These are phyloP conservation scores for Fraxinus quadrangulata DNA, from an alignment of 257 asterid species.

Conservation along the genomic window DNA sequence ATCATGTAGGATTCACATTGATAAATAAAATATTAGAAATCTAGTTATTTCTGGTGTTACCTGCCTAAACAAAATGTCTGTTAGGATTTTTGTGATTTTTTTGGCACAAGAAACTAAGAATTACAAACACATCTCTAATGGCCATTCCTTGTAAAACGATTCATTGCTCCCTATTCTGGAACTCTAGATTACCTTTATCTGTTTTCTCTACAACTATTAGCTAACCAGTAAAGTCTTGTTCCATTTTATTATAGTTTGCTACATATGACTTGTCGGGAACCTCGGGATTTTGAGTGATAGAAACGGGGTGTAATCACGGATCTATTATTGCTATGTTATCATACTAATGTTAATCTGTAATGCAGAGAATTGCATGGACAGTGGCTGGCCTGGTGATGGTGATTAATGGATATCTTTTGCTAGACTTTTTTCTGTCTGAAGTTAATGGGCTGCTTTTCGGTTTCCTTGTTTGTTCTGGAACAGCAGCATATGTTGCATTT, in stretches of 20 bases:
- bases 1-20: background rate
- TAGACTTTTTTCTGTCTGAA: constrained; percentile 77
- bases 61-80: background rate
- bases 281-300: background rate
- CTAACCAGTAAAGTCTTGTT: background rate
- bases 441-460: constrained; percentile 67
- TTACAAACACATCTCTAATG: background rate
- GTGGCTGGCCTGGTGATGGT: constrained; percentile 90
- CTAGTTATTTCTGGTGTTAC: background rate
- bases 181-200: background rate
- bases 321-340: constrained; percentile 17
- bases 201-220: background rate
- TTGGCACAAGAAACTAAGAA: background rate
- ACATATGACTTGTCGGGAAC: background rate
- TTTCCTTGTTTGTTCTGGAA: constrained; percentile 52
- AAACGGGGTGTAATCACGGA: background rate
- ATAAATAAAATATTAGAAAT: no score
- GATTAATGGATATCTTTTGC: constrained; percentile 86
- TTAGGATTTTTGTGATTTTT: background rate
- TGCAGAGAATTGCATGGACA: constrained; percentile 86
- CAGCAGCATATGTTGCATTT: constrained; percentile 68
- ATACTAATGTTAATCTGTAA: constrained; percentile 3
- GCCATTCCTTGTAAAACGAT: no score
- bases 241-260: background rate
- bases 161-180: background rate